phyloP scores from a whole-genome alignment of 306 rosid species.

The Cyamopsis tetragonoloba region DNA sequence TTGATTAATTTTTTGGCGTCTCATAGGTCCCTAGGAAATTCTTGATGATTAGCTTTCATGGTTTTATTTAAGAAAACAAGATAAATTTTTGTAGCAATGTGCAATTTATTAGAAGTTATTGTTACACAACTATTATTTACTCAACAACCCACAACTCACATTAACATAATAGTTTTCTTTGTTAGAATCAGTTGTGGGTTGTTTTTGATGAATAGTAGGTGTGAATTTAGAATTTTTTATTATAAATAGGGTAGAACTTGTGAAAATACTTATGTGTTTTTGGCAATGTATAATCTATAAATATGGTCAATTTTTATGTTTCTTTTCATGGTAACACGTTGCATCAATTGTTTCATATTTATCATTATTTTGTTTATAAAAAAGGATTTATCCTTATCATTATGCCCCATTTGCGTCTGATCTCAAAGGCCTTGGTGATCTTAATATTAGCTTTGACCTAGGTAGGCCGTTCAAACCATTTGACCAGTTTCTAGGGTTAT shows the following conservation, averaged over 20 bases:
- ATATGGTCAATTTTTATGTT: not conserved
- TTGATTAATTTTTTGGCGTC: not conserved
- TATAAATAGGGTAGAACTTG: not conserved
- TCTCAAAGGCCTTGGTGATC: slow-evolving; percentile 69
- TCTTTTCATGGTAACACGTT: no score
- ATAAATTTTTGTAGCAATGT: not conserved
- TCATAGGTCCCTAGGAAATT: not conserved
- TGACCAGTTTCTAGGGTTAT: slow-evolving; percentile 94
- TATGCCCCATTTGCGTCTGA: slow-evolving; percentile 99
- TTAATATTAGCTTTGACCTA: slow-evolving; percentile 57
- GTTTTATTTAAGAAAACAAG: not conserved
- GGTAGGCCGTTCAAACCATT: slow-evolving; percentile 95
- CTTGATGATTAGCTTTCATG: not conserved
- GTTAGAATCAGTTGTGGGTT: no score
- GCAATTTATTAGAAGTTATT: no score
- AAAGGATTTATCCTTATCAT: slow-evolving; percentile 98
- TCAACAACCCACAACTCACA: no score
- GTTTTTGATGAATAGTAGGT: no score
- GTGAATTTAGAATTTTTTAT: no score
- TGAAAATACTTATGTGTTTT: no score
- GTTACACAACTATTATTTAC: no score
- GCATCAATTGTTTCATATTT: not conserved
- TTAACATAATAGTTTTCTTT: no score
- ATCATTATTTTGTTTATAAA: not conserved
- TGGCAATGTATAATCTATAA: no score